A percentile compares a stretch with the other conserved stretches of the same genome.
Evolutionary conservation across 75 land plant species (phyloP).

Genomic region (Larix kaempferi): DNA sequence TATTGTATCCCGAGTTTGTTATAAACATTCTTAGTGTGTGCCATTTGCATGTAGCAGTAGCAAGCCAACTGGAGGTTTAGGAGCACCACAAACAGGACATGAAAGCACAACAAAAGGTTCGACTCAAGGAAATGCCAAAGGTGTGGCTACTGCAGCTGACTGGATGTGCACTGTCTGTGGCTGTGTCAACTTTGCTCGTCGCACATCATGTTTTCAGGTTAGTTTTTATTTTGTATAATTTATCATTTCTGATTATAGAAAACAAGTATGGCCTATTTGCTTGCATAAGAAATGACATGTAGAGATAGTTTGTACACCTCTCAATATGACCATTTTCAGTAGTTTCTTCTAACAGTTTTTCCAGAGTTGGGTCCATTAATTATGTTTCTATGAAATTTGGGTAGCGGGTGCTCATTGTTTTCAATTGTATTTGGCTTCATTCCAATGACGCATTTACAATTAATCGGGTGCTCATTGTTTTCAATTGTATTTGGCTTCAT

Average conservation of each 20-base stretch:
- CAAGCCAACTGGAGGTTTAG: constrained; percentile 90
- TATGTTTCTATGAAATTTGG: too few relatives aligned
- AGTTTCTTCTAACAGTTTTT: neutral
- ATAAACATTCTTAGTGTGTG: neutral
- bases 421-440: too few relatives aligned
- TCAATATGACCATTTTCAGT: neutral
- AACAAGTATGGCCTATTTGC: neutral
- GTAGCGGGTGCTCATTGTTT: too few relatives aligned
- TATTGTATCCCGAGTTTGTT: neutral
- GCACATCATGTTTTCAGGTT: constrained; percentile 94
- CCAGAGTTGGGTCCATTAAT: neutral
- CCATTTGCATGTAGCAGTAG: constrained; percentile 62
- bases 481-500: too few relatives aligned
- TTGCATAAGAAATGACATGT: neutral
- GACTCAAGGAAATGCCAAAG: constrained; percentile 33
- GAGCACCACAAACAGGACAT: constrained; percentile 44
- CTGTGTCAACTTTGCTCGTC: constrained; percentile 96
- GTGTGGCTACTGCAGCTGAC: constrained; percentile 53
- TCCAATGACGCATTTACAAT: too few relatives aligned
- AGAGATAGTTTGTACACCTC: neutral
- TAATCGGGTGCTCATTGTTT: too few relatives aligned
- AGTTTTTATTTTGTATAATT: neutral
- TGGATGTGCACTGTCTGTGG: constrained; percentile 99
- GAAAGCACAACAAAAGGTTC: constrained; percentile 35
- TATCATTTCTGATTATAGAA: neutral